Evolutionary conservation across 768 basidiomycete species (phyloP), one percentile per base, ranked within the genome.

Genomic region (Cystofilobasidium capitatum): DNA sequence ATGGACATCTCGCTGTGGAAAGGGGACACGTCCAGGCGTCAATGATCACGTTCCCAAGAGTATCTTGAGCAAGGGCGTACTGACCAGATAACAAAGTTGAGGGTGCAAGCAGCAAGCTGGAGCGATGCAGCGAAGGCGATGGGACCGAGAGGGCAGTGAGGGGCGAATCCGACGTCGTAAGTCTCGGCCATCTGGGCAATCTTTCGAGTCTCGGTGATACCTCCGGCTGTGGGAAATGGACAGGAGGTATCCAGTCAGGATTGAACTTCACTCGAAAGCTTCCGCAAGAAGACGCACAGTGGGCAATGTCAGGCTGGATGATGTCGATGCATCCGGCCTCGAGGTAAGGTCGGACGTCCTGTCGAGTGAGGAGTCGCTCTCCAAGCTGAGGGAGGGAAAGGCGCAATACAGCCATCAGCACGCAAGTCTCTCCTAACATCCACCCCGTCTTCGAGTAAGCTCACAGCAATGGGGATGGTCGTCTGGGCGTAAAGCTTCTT

Each of bases 121-220:
- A 87, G 81, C 36, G 60, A 68, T 17, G 68, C 86, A 7, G 86
- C 87, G 29, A 88, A 80, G 0, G 86, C 85, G 36, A 88, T 82
- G 0, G 86, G 87, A 0, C 86, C 86, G 1, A 86, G 72, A 2
- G 87, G 86, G 76, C 86, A 87, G 72, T 88, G 86, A 6, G 87
- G 86, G 0, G 86, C 87, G 61, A 80, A 74, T 14, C 82, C 86
- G 62, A 88, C 57, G 70, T 88, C 88, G 73, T 87, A 88, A 4
- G 82, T 84, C 74, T 86, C 84, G 1, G 82, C 81, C 71, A 86
- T 76, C 29, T 80, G 77, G 7, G 85, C 83, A 26, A 86, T 83
- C 49, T 83, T 80, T 49, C 82, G 80, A 7, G 83, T 76, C 73
- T 86, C 84, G 45, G 78, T 79, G 72, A 86, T 86, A 4, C 84